These are phyloP conservation scores for Calonectria pseudoturangicola DNA, from an alignment of 2,329 filamentous ascomycete species.

Conservation along the genomic window DNA sequence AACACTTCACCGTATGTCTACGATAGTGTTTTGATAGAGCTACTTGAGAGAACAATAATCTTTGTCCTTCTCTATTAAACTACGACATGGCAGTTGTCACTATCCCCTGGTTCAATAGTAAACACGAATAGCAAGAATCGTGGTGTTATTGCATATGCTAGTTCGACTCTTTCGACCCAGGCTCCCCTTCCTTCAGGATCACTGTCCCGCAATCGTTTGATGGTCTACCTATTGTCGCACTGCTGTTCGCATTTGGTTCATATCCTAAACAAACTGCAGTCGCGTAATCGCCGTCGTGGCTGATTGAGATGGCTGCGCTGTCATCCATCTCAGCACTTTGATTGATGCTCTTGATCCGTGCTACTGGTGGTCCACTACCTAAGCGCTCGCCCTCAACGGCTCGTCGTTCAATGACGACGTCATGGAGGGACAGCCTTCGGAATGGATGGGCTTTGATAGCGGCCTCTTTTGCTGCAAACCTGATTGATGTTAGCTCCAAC, in stretches of 20 bases:
- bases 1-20: not conserved
- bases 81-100: no score
- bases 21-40: no score
- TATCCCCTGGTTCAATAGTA: no score
- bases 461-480: conserved; percentile 85
- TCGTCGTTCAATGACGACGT: conserved; percentile 69
- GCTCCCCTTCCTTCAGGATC: not conserved
- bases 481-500: conserved; percentile 49
- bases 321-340: conserved; percentile 62
- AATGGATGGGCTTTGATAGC: conserved; percentile 81
- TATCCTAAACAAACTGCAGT: conserved; percentile 79
- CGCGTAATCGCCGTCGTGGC: conserved; percentile 90
- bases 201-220: no score
- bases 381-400: conserved; percentile 50
- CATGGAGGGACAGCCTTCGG: conserved; percentile 76
- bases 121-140: not conserved
- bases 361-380: conserved; percentile 66
- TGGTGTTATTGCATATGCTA: not conserved
- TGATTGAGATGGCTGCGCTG: conserved; percentile 85
- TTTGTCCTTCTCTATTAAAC: no score
- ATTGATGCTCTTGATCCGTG: conserved; percentile 61
- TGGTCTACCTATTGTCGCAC: not conserved
- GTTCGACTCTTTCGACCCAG: not conserved
- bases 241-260: conserved; percentile 41
- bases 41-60: no score